Evolutionary conservation across 2,329 filamentous ascomycete species (phyloP).

Genomic region (Mycocentrospora acerina): DNA sequence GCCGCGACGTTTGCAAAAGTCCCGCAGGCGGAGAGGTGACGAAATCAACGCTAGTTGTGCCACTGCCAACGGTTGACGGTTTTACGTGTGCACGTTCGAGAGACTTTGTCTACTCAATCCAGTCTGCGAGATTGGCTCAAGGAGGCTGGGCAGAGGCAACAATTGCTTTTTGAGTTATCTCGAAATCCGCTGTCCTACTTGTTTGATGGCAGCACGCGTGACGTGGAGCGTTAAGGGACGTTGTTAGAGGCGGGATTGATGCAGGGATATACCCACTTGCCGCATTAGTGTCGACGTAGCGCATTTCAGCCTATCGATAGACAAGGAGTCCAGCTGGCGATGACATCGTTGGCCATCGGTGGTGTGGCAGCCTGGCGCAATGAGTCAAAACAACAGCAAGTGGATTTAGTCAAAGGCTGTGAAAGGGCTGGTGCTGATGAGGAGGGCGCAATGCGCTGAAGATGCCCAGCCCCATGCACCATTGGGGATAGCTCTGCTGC

Average conservation of each 20-base stretch:
- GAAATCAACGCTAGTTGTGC: neutral
- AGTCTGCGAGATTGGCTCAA: too few species aligned
- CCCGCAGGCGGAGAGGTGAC: slow-evolving; percentile 2
- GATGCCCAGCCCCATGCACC: neutral
- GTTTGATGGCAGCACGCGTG: too few species aligned
- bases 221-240: slow-evolving; percentile 6
- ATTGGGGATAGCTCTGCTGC: slow-evolving; percentile 15
- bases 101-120: too few species aligned
- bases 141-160: too few species aligned
- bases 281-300: slow-evolving; percentile 12
- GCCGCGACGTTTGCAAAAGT: slow-evolving; percentile 63
- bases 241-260: slow-evolving; percentile 18
- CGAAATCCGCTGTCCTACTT: too few species aligned
- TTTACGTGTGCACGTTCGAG: too few species aligned
- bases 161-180: too few species aligned
- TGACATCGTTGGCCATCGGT: too few species aligned
- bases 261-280: slow-evolving; percentile 25
- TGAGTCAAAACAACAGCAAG: slow-evolving; percentile 7
- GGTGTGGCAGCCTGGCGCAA: slow-evolving; percentile 1
- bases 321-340: slow-evolving; percentile 8
- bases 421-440: slow-evolving; percentile 6
- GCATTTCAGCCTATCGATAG: slow-evolving; percentile 21
- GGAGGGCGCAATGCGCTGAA: slow-evolving; percentile 8
- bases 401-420: slow-evolving; percentile 2
- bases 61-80: too few species aligned